A percentile compares a stretch with the other conserved stretches of the same genome.
phyloP scores from a whole-genome alignment of 2,329 filamentous ascomycete species.

The Fusarium begoniae region DNA sequence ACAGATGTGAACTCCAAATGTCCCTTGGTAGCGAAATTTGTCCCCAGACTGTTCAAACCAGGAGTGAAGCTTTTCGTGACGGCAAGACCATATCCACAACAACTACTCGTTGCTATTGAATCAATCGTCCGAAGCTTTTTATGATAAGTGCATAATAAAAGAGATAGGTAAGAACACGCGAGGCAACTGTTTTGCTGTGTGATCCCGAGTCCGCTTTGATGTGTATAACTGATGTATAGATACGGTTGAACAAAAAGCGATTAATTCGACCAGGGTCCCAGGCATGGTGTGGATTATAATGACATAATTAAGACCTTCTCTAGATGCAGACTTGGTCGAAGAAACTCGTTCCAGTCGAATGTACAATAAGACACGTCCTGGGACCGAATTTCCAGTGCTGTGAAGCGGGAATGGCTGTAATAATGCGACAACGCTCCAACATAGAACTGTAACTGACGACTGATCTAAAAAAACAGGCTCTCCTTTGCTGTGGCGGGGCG shows the following conservation, averaged over 20 bases:
- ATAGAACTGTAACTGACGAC: slow-evolving; percentile 13
- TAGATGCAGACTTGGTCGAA: slow-evolving; percentile 40
- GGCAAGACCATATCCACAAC: not conserved
- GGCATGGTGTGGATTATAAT: slow-evolving; percentile 19
- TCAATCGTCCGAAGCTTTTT: not conserved
- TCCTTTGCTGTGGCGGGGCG: slow-evolving; percentile 5
- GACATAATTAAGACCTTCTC: slow-evolving; percentile 35
- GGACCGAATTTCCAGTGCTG: slow-evolving; percentile 23
- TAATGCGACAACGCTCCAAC: slow-evolving; percentile 32
- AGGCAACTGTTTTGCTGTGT: not conserved
- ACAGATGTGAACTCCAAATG: slow-evolving; percentile 7
- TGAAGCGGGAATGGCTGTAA: slow-evolving; percentile 18
- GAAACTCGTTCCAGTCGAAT: slow-evolving; percentile 31
- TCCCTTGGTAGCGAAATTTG: not conserved
- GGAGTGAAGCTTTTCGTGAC: not conserved
- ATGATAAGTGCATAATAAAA: slow-evolving; percentile 6
- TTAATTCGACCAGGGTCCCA: slow-evolving; percentile 4
- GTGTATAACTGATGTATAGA: not conserved
- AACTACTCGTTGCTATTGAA: not conserved
- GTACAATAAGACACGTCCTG: slow-evolving; percentile 17
- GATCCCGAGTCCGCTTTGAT: not conserved
- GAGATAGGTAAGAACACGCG: not conserved
- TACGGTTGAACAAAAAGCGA: not conserved
- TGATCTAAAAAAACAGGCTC: slow-evolving; percentile 4
- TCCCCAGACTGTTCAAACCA: not conserved